Evolutionary conservation across 495 filamentous ascomycete species (phyloP), one percentile per base, ranked within the genome.

Genomic region (Chaetomium fimeti): DNA sequence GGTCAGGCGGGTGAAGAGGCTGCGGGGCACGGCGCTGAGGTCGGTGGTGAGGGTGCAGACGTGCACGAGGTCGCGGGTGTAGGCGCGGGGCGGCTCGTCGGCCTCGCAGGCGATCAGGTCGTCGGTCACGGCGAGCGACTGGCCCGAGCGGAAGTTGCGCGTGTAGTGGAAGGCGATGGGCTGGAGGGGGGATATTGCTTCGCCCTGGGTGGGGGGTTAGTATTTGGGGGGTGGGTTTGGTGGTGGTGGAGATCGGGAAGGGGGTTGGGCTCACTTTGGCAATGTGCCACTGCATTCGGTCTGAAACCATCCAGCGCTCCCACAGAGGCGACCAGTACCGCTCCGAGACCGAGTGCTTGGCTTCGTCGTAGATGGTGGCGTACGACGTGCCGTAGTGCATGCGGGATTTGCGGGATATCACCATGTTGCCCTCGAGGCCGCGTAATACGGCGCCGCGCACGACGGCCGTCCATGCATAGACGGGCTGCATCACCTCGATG

Each of bases 201-300:
- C 86, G 61, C 87, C 88, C 83, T 89, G 69, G 54, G 13, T 3
- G 5, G 40, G 40, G 40, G 2, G 11, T 58, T 15, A 40, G 20
- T 57, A 18, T 40, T 24, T 2, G 7, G 3, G 29, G 29, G 29
- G 29, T 15, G 51, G 57, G 43, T 54, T 11, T 27, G 12, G 15
- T 6, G 42, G 43, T 49, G 40, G n/a, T 59, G 48, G 12, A 49
- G 38, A 43, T 12, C 48, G 40, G 61, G 29, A n/a, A 32, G 29
- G 36, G 22, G 28, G 9, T 1, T 1, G 40, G 15, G 15, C 40
- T 18, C 16, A 88, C 87, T 79, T 88, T 89, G 13, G 85, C 83
- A 72, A 89, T 89, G 75, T 90, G 88, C 88, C 88, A 91, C 69
- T 90, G 87, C 88, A 91, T 90, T 54, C 88, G 80, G 75, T 91